Conservation (phyloP, 495 filamentous ascomycete species). For the Aspergillus funiculosus region DNA sequence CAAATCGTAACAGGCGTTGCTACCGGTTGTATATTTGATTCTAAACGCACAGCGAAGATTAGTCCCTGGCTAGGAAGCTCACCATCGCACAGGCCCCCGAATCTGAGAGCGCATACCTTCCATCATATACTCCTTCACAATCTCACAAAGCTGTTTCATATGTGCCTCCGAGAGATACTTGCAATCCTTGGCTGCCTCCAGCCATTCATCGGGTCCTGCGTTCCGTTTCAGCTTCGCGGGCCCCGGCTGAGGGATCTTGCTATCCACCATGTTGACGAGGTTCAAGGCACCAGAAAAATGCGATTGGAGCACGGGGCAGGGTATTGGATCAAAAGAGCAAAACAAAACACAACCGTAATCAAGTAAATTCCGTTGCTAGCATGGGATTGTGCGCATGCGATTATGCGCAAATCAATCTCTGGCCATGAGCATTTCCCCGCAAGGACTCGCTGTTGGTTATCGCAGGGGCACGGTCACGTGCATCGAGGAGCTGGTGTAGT, state of each 20-base stretch:
- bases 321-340: neutral
- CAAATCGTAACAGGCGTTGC: conserved; percentile 95
- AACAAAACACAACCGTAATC: neutral
- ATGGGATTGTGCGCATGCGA: neutral
- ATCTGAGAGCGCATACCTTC: conserved; percentile 67
- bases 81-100: neutral
- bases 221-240: conserved; percentile 75
- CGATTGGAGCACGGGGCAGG: conserved; percentile 4
- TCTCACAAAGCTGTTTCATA: conserved; percentile 98
- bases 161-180: conserved; percentile 90
- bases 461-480: conserved; percentile 9
- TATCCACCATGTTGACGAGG: conserved; percentile 37
- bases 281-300: conserved; percentile 7
- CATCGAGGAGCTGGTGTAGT: neutral
- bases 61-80: conserved; percentile 1
- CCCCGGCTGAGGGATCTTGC: conserved; percentile 77
- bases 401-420: neutral
- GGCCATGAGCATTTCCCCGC: conserved; percentile 7
- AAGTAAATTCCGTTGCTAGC: neutral
- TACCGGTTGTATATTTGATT: conserved; percentile 97
- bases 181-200: conserved; percentile 90
- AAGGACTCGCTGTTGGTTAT: conserved; percentile 11
- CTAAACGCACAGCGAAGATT: conserved; percentile 36
- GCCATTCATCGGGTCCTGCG: conserved; percentile 92
- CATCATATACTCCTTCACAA: conserved; percentile 97